Conservation (phyloP, 192 early-diverging fungal species). For the Dissophora globulifera region DNA sequence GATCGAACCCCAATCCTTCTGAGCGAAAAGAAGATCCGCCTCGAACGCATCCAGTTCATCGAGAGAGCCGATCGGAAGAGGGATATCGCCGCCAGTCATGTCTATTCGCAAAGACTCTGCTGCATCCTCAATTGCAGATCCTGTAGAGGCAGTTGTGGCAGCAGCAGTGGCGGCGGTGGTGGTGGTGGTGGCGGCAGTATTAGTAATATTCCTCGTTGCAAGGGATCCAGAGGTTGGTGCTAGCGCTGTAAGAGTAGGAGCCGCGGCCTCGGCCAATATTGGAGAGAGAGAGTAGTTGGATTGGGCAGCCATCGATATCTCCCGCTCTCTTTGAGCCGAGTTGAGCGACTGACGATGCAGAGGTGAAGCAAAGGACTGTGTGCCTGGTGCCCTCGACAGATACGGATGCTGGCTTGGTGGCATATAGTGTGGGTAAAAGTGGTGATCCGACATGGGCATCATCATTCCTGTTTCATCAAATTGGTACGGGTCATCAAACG, state of each 20-base stretch:
- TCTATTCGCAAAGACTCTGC: slow-evolving; percentile 6
- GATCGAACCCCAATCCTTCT: slow-evolving; percentile 48
- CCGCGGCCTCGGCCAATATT: slow-evolving; percentile 14
- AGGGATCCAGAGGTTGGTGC: slow-evolving; percentile 2
- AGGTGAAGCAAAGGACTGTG: neutral
- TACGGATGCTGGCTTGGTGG: slow-evolving; percentile 10
- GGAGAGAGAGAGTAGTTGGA: slow-evolving; percentile 35
- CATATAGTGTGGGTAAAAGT: neutral
- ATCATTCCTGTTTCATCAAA: slow-evolving; percentile 31
- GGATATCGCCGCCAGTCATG: slow-evolving; percentile 16
- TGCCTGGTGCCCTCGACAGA: neutral
- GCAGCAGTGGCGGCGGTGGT: too few species aligned
- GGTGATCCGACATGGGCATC: slow-evolving; percentile 20
- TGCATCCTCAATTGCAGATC: neutral
- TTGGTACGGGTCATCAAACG: slow-evolving; percentile 49
- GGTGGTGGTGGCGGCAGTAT: too few species aligned
- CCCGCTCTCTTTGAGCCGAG: slow-evolving; percentile 3
- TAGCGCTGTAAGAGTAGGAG: slow-evolving; percentile 3
- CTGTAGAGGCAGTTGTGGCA: too few species aligned
- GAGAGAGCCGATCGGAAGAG: slow-evolving; percentile 30
- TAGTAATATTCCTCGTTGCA: neutral
- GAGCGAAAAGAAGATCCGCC: slow-evolving; percentile 37
- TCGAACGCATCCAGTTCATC: slow-evolving; percentile 41
- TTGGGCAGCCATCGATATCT: slow-evolving; percentile 22
- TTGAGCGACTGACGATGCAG: neutral